phyloP scores from a whole-genome alignment of 768 basidiomycete species.

The Russula vinacea region DNA sequence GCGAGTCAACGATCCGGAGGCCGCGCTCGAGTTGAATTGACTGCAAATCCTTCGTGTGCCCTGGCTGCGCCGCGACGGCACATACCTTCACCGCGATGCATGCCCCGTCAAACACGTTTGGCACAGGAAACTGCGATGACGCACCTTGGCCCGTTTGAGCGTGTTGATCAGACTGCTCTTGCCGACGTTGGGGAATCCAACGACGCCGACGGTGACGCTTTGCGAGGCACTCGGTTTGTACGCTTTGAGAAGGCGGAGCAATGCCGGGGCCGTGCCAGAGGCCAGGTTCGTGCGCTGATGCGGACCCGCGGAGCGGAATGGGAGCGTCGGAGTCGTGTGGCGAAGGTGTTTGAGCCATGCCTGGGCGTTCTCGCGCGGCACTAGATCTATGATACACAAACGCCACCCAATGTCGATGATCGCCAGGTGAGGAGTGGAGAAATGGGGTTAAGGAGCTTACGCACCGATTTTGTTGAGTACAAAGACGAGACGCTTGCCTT shows the following conservation, averaged over 20 bases:
- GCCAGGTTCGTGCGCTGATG: conserved; percentile 81
- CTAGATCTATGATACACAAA: conserved; percentile 58
- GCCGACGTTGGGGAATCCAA: conserved; percentile 97
- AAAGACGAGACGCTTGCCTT: conserved; percentile 90
- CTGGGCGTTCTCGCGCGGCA: conserved; percentile 84
- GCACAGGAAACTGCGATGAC: conserved; percentile 6
- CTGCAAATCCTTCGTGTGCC: conserved; percentile 90
- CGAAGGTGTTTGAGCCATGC: conserved; percentile 90
- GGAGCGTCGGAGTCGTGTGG: conserved; percentile 87
- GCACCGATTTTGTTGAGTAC: conserved; percentile 96
- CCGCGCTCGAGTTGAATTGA: conserved; percentile 90
- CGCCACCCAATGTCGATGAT: not conserved
- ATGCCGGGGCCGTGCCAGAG: conserved; percentile 66
- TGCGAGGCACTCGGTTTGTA: conserved; percentile 65
- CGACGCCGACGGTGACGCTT: conserved; percentile 82
- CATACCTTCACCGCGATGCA: conserved; percentile 57
- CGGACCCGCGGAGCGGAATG: conserved; percentile 78
- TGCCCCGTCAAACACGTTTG: not conserved
- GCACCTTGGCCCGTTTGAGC: conserved; percentile 76
- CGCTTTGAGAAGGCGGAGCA: conserved; percentile 80
- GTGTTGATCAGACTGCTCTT: conserved; percentile 95
- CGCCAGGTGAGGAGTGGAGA: not conserved
- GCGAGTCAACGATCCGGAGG: conserved; percentile 89
- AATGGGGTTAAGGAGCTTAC: conserved; percentile 32
- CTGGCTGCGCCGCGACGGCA: conserved; percentile 89